These are phyloP conservation scores for Aspergillus novoparasiticus DNA, from an alignment of 2,329 filamentous ascomycete species.

Conservation along the genomic window DNA sequence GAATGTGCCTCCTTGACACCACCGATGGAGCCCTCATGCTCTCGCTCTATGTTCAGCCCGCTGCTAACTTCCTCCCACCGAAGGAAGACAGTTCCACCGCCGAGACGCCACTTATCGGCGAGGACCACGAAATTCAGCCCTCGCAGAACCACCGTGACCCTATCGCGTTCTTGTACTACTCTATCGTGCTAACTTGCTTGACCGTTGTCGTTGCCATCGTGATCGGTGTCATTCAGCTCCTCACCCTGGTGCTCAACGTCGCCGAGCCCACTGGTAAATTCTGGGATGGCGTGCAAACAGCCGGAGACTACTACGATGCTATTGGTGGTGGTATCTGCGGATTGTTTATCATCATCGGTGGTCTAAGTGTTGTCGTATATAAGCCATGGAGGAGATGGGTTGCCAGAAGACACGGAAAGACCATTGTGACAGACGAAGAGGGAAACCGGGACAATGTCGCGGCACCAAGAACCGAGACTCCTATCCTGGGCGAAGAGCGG, in stretches of 20 bases:
- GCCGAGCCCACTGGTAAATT: conserved; percentile 74
- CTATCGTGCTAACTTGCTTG: conserved; percentile 79
- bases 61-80: conserved; percentile 41
- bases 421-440: conserved; percentile 24
- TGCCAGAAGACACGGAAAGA: conserved; percentile 40
- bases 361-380: conserved; percentile 73
- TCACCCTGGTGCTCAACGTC: conserved; percentile 77
- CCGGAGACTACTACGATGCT: conserved; percentile 80
- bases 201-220: conserved; percentile 83
- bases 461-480: conserved; percentile 12
- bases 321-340: conserved; percentile 86
- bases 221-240: conserved; percentile 81
- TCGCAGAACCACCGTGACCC: conserved; percentile 66
- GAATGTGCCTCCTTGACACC: conserved; percentile 94
- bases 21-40: conserved; percentile 95
- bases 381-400: conserved; percentile 73
- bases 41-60: conserved; percentile 74
- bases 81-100: conserved; percentile 26
- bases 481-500: conserved; percentile 13
- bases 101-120: conserved; percentile 17
- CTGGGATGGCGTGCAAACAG: conserved; percentile 81
- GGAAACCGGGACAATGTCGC: conserved; percentile 23
- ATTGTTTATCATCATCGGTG: conserved; percentile 76
- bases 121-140: conserved; percentile 24
- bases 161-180: conserved; percentile 93